Percentiles rank a stretch among this genome's conserved stretches.
Conservation (phyloP, 352 stramenopile species). For the Blastocystis sp. region DNA sequence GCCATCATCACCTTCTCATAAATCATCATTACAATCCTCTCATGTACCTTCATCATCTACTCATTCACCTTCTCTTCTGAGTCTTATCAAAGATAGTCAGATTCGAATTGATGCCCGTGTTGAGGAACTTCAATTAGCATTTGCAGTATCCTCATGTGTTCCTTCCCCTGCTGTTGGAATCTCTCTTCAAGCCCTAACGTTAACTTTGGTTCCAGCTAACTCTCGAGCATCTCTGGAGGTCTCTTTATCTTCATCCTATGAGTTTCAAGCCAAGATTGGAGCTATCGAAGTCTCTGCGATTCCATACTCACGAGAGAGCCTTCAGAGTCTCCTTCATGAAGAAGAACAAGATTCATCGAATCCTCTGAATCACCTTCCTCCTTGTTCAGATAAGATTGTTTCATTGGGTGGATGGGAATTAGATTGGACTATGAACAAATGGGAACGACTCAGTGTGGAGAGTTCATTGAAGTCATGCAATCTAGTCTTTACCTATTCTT, state of each 20-base stretch:
- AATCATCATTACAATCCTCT: not conserved
- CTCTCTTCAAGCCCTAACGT: not conserved
- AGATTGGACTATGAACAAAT: not conserved
- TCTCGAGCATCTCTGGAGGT: not conserved
- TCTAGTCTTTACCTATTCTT: not conserved
- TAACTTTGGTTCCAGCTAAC: not conserved
- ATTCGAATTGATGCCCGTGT: slow-evolving; percentile 1
- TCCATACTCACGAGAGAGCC: not conserved
- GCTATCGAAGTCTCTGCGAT: not conserved
- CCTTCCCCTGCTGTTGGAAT: not conserved
- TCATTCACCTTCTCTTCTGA: not conserved
- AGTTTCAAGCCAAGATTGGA: slow-evolving; percentile 41
- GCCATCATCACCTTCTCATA: not conserved
- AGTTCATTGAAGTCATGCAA: not conserved
- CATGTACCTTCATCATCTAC: not conserved
- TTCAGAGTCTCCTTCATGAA: not conserved
- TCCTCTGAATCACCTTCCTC: not conserved
- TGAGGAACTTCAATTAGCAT: not conserved
- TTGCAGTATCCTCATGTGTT: not conserved
- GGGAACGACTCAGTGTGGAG: slow-evolving; percentile 32
- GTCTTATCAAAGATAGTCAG: not conserved
- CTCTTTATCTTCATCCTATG: not conserved
- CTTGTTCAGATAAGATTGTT: slow-evolving; percentile 1
- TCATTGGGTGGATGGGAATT: not conserved
- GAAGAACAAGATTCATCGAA: not conserved